phyloP scores from a whole-genome alignment of 2,329 filamentous ascomycete species.

The Macrophomina phaseolina region DNA sequence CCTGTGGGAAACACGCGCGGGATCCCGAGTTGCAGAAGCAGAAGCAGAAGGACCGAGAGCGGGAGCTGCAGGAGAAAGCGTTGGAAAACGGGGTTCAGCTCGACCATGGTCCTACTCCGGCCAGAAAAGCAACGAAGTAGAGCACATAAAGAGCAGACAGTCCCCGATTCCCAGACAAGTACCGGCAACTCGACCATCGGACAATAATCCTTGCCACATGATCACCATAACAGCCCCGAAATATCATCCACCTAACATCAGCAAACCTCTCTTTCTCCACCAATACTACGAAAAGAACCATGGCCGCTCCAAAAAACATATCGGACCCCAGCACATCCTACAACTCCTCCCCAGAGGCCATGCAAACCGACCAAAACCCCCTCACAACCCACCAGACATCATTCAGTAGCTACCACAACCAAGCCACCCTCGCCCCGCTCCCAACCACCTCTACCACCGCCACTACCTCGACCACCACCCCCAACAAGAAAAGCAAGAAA shows the following conservation, averaged over 20 bases:
- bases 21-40: neutral
- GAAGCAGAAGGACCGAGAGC: neutral
- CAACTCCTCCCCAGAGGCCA: neutral
- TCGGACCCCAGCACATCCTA: neutral
- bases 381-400: neutral
- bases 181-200: neutral
- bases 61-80: neutral
- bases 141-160: neutral
- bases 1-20: conserved; percentile 1
- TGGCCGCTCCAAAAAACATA: too few species aligned
- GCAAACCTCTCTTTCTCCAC: neutral
- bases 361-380: neutral
- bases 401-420: neutral
- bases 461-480: neutral
- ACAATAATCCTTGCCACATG: too few species aligned
- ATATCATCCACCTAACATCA: neutral
- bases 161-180: neutral
- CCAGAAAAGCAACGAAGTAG: too few species aligned
- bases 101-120: neutral
- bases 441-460: neutral
- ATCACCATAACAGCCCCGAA: too few species aligned
- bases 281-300: too few species aligned
- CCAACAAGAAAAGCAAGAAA: neutral
- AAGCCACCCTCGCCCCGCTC: neutral
- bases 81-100: neutral